Percentiles rank a stretch among this genome's conserved stretches.
Evolutionary conservation across 148 eudicot species (phyloP).

Genomic region (Talinum fruticosum): DNA sequence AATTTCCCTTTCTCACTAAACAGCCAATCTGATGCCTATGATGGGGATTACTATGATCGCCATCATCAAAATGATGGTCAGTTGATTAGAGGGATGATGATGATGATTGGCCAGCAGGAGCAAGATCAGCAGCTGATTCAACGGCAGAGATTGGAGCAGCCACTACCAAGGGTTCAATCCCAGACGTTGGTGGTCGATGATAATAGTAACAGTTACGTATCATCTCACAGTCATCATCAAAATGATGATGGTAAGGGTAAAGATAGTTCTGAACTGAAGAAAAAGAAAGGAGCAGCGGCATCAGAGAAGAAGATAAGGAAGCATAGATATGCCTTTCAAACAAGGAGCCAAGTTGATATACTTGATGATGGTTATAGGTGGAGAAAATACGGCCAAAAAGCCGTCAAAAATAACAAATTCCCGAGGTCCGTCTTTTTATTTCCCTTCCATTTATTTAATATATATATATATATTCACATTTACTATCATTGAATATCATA

Average conservation of each 20-base stretch:
- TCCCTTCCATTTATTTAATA: background rate
- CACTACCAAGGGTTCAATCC: constrained; percentile 1
- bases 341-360: constrained; percentile 66
- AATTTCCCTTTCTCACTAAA: constrained; percentile 24
- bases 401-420: constrained; percentile 55
- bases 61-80: constrained; percentile 4
- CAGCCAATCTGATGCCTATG: background rate
- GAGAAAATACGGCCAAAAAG: constrained; percentile 76
- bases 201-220: background rate
- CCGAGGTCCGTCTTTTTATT: constrained; percentile 43
- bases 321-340: constrained; percentile 59
- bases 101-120: background rate
- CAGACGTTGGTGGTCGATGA: background rate
- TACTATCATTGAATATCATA: too few species aligned
- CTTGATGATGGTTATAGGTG: constrained; percentile 77
- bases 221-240: background rate
- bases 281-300: constrained; percentile 21
- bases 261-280: background rate
- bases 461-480: too few species aligned
- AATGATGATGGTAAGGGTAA: background rate
- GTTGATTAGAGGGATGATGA: constrained; percentile 15
- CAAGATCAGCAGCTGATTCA: background rate
- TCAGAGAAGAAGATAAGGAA: constrained; percentile 37
- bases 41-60: background rate
- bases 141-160: background rate